phyloP scores from a whole-genome alignment of 176 grass and related monocot species.

The Oryza officinalis region DNA sequence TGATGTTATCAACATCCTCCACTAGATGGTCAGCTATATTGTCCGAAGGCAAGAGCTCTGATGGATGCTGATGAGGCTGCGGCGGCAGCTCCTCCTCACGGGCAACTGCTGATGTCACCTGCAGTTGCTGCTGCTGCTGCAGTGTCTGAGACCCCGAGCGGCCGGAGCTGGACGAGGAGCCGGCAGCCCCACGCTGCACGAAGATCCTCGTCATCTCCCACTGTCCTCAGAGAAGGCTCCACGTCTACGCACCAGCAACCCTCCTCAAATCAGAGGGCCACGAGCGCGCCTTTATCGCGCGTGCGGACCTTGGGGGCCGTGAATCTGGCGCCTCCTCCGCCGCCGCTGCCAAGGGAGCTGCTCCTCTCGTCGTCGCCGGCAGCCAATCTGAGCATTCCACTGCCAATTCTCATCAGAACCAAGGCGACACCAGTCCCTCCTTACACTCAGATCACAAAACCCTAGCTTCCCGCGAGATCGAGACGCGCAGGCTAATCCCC shows the following conservation, averaged over 20 bases:
- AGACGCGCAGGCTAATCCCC: slow-evolving; percentile 17
- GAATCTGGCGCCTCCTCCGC: slow-evolving; percentile 53
- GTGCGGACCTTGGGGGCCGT: slow-evolving; percentile 70
- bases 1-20: slow-evolving; percentile 40
- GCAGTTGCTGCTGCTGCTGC: slow-evolving; percentile 35
- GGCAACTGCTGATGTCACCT: slow-evolving; percentile 29
- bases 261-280: slow-evolving; percentile 34
- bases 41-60: slow-evolving; percentile 28
- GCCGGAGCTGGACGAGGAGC: slow-evolving; percentile 74
- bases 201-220: slow-evolving; percentile 94
- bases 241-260: slow-evolving; percentile 41
- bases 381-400: slow-evolving; percentile 71
- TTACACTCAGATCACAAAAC: slow-evolving; percentile 41
- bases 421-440: slow-evolving; percentile 32
- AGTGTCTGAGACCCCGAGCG: slow-evolving; percentile 50
- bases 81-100: slow-evolving; percentile 47
- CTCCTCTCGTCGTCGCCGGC: slow-evolving; percentile 58
- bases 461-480: slow-evolving; percentile 33
- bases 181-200: slow-evolving; percentile 74
- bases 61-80: slow-evolving; percentile 48
- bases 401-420: slow-evolving; percentile 89
- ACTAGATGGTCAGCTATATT: slow-evolving; percentile 40
- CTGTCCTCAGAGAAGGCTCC: slow-evolving; percentile 21
- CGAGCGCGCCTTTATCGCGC: slow-evolving; percentile 54
- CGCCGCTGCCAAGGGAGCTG: slow-evolving; percentile 54